These are phyloP conservation scores for Nicotiana otophora DNA, from an alignment of 257 asterid species.

Conservation along the genomic window DNA sequence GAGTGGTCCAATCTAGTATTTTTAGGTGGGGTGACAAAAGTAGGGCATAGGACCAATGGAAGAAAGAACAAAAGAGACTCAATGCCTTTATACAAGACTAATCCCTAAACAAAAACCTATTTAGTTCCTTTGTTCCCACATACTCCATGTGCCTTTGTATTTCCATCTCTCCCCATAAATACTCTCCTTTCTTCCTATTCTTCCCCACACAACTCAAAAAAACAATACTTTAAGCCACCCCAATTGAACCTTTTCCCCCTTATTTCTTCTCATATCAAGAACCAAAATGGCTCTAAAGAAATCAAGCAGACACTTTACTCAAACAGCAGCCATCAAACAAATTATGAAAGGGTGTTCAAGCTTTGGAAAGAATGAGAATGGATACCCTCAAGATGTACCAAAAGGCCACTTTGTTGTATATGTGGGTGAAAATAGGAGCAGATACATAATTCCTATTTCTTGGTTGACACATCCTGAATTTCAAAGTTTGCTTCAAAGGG, in stretches of 20 bases:
- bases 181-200: not conserved
- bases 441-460: not conserved
- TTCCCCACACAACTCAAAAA: not conserved
- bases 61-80: not conserved
- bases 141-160: not conserved
- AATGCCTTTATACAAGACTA: not conserved
- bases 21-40: too few species aligned
- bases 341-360: slow-evolving; percentile 8
- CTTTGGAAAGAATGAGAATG: slow-evolving; percentile 8
- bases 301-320: not conserved
- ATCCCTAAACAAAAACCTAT: not conserved
- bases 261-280: not conserved
- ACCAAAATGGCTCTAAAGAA: slow-evolving; percentile 5
- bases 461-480: not conserved
- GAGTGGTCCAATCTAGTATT: too few species aligned
- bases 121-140: not conserved
- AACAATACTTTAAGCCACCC: not conserved
- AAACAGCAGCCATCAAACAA: slow-evolving; percentile 3
- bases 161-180: not conserved
- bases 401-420: not conserved
- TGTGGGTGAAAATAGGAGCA: too few species aligned
- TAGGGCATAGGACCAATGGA: not conserved
- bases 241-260: too few species aligned
- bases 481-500: not conserved
- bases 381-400: slow-evolving; percentile 3